These are phyloP conservation scores for Corniculantispora saksenae DNA, from an alignment of 2,329 filamentous ascomycete genomes.

Conservation along the genomic window DNA sequence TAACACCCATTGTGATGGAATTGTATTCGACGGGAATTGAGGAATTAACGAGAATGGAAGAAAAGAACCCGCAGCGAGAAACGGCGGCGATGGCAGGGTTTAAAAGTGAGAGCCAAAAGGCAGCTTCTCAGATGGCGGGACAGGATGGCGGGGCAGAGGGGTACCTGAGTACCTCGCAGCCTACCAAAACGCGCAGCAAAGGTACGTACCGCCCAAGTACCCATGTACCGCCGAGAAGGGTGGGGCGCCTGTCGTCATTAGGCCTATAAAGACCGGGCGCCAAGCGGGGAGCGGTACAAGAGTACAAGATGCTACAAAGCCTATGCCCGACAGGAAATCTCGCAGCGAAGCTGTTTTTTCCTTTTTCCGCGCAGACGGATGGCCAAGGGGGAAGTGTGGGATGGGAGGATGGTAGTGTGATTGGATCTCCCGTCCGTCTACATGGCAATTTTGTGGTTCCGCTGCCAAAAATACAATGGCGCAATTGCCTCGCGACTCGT, in stretches of 20 bases:
- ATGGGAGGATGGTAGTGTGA: neutral
- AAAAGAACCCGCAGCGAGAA: constrained; percentile 5
- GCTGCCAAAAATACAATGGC: constrained; percentile 4
- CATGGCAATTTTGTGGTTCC: constrained; percentile 4
- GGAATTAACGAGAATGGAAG: neutral
- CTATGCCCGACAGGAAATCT: constrained; percentile 10
- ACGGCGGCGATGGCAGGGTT: constrained; percentile 20
- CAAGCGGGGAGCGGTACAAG: constrained; percentile 17
- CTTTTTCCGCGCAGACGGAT: neutral
- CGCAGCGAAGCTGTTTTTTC: neutral
- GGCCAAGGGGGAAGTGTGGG: neutral
- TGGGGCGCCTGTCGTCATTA: constrained; percentile 20
- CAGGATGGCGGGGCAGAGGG: constrained; percentile 20
- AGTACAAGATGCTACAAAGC: constrained; percentile 16
- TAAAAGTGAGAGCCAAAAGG: constrained; percentile 13
- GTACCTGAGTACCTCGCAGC: constrained; percentile 5
- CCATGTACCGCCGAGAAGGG: constrained; percentile 18
- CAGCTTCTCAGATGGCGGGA: constrained; percentile 17
- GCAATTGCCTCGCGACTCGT: neutral
- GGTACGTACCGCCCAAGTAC: constrained; percentile 5
- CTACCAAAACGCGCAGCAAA: neutral
- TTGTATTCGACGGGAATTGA: constrained; percentile 1
- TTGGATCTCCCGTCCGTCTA: constrained; percentile 2
- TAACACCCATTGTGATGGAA: constrained; percentile 66
- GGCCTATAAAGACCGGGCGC: constrained; percentile 18